Evolutionary conservation across 331 rosid genomes (phyloP).

Genomic region (Spiraea crenata): DNA sequence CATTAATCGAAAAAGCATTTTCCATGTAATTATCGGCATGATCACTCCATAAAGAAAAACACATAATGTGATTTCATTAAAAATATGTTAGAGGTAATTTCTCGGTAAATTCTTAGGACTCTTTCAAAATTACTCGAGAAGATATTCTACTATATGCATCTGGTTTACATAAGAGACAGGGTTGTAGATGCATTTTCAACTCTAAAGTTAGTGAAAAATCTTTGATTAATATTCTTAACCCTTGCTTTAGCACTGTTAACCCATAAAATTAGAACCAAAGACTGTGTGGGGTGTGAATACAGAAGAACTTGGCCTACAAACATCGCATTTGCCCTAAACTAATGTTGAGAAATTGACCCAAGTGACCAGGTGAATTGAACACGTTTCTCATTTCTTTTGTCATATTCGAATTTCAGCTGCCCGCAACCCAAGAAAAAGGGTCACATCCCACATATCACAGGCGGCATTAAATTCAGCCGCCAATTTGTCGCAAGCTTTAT

Average conservation of each 20-base stretch:
- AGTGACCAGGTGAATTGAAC: conserved; percentile 60
- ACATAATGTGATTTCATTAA: too few relatives aligned
- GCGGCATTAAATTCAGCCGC: conserved; percentile 9
- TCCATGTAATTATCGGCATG: too few relatives aligned
- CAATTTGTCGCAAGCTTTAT: conserved; percentile 2
- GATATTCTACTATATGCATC: too few relatives aligned
- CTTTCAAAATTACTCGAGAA: too few relatives aligned
- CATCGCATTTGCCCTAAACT: not conserved
- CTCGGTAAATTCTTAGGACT: too few relatives aligned
- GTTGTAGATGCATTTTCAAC: not conserved
- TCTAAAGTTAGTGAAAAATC: not conserved
- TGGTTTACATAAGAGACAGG: too few relatives aligned
- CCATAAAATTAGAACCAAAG: not conserved
- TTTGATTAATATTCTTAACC: not conserved
- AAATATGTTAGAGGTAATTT: too few relatives aligned
- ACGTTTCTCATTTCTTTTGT: conserved; percentile 23
- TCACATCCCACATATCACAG: not conserved
- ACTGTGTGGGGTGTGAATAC: not conserved
- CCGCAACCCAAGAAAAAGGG: not conserved
- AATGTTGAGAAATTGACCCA: not conserved
- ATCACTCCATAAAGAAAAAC: too few relatives aligned
- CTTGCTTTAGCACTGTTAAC: too few relatives aligned
- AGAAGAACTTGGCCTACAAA: not conserved
- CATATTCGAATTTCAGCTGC: conserved; percentile 7
- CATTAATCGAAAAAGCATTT: too few relatives aligned